A percentile compares a stretch with the other conserved stretches of the same genome.
Conservation (phyloP, 2,329 filamentous ascomycete genomes). For the Aspergillus aculeatus region DNA sequence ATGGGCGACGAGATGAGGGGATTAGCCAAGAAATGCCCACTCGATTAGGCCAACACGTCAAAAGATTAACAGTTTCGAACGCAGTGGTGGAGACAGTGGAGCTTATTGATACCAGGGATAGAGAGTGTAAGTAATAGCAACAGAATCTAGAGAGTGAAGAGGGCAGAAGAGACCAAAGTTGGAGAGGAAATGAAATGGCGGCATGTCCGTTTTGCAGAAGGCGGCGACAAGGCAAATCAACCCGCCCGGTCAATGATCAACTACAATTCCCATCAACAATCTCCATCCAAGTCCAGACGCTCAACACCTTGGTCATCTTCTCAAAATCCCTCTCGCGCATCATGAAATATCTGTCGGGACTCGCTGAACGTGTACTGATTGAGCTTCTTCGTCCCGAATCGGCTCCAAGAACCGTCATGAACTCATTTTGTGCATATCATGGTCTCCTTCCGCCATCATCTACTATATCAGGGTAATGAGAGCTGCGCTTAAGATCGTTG, state of each 20-base stretch:
- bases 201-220: neutral
- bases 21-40: neutral
- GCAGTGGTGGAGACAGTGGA: neutral
- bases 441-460: neutral
- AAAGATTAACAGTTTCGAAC: neutral
- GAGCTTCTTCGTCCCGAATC: neutral
- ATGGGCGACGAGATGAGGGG: conserved; percentile 21
- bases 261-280: neutral
- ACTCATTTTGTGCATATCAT: neutral
- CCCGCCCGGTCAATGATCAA: neutral
- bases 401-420: neutral
- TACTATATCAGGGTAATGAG: neutral
- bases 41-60: neutral
- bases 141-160: neutral
- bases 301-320: neutral
- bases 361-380: neutral
- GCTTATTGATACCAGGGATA: neutral
- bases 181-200: neutral
- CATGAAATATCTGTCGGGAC: too few relatives aligned
- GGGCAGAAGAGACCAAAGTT: neutral
- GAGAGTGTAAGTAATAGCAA: neutral
- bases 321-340: too few relatives aligned
- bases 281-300: neutral
- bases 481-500: neutral
- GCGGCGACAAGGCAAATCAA: neutral